Conservation (phyloP, 176 grass and related monocot species). For the Musa schizocarpa region DNA sequence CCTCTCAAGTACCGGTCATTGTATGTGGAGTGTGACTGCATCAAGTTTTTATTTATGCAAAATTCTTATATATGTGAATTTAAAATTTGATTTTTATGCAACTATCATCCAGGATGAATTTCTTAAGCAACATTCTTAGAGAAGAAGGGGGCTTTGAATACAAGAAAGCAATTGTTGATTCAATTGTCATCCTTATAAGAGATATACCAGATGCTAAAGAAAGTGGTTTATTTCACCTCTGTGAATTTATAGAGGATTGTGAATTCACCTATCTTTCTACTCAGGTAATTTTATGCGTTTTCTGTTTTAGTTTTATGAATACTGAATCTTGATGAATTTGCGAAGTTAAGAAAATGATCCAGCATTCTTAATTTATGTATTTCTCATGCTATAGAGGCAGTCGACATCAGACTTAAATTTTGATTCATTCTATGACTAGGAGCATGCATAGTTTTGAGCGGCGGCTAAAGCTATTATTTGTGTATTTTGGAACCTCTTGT, state of each 20-base stretch:
- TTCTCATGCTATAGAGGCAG: too few relatives aligned
- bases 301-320: too few relatives aligned
- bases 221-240: constrained; percentile 93
- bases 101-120: constrained; percentile 69
- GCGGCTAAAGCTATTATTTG: too few relatives aligned
- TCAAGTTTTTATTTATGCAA: neutral
- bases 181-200: constrained; percentile 93
- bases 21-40: constrained; percentile 33
- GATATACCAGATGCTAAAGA: constrained; percentile 99
- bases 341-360: too few relatives aligned
- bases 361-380: too few relatives aligned
- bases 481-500: too few relatives aligned
- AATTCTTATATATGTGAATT: neutral
- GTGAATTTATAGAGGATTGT: constrained; percentile 99
- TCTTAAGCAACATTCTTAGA: constrained; percentile 96
- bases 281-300: constrained; percentile 43
- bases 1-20: constrained; percentile 97
- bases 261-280: constrained; percentile 98
- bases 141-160: constrained; percentile 99
- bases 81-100: constrained; percentile 13
- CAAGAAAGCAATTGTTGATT: constrained; percentile 98
- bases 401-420: too few relatives aligned
- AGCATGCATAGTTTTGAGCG: too few relatives aligned
- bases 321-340: too few relatives aligned
- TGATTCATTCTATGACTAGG: too few relatives aligned